These are phyloP conservation scores for Apiotrichum laibachii DNA, from an alignment of 1,284 basidiomycete genomes.

Conservation along the genomic window DNA sequence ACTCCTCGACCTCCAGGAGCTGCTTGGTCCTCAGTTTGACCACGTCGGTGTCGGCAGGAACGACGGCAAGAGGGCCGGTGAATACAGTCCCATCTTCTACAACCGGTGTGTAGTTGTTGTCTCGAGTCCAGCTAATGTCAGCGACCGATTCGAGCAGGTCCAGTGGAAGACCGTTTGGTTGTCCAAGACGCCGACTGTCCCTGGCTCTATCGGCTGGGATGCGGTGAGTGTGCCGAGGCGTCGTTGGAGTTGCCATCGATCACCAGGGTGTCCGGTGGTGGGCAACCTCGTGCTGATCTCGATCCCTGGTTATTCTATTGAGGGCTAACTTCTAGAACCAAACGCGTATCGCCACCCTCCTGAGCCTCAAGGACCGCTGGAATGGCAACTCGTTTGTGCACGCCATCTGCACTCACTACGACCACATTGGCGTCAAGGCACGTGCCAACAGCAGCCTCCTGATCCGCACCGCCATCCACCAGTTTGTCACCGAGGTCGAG, in stretches of 20 bases:
- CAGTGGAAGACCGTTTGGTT: conserved; percentile 45
- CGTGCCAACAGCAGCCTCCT: conserved; percentile 41
- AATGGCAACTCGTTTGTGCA: conserved; percentile 29
- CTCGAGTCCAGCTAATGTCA: neutral
- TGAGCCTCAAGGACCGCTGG: conserved; percentile 28
- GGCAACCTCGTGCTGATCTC: too few species aligned
- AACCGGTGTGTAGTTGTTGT: conserved; percentile 52
- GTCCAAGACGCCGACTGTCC: conserved; percentile 36
- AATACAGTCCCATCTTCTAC: conserved; percentile 66
- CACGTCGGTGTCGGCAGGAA: conserved; percentile 65
- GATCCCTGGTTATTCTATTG: neutral
- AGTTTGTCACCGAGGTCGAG: conserved; percentile 34
- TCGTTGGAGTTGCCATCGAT: too few species aligned
- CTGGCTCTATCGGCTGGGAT: conserved; percentile 48
- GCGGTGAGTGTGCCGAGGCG: conserved; percentile 38
- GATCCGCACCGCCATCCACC: conserved; percentile 34
- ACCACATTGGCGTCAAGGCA: conserved; percentile 39
- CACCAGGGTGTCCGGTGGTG: too few species aligned
- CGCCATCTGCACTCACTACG: conserved; percentile 50
- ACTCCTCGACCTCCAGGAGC: conserved; percentile 59
- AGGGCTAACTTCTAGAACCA: conserved; percentile 25
- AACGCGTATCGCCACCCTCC: conserved; percentile 46
- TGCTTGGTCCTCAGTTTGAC: conserved; percentile 58
- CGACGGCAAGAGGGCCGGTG: conserved; percentile 60
- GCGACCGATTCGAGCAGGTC: conserved; percentile 12